These are phyloP conservation scores for Eucalyptus marginata DNA, from an alignment of 345 rosid species.

Conservation along the genomic window DNA sequence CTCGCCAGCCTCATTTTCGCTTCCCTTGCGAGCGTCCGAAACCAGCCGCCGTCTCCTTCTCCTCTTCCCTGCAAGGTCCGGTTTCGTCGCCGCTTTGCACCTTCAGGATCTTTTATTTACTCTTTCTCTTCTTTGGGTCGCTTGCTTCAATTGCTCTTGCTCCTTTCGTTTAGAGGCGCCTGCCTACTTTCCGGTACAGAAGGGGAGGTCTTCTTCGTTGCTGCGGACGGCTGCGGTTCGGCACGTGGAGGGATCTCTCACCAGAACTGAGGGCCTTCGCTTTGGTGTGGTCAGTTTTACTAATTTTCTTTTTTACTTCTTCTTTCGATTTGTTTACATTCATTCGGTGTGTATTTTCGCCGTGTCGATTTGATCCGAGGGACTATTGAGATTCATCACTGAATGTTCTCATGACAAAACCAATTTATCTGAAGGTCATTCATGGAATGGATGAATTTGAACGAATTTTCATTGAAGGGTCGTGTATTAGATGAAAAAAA, in stretches of 20 bases:
- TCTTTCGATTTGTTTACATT: neutral
- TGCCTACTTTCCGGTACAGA: slow-evolving; percentile 4
- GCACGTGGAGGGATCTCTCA: slow-evolving; percentile 60
- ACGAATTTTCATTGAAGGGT: neutral
- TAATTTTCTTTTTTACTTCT: too few relatives aligned
- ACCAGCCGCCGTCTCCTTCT: slow-evolving; percentile 17
- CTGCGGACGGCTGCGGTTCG: slow-evolving; percentile 40
- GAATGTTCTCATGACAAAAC: neutral
- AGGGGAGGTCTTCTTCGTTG: slow-evolving; percentile 18
- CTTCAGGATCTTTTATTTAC: neutral
- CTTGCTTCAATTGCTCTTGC: neutral
- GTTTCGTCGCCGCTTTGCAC: neutral
- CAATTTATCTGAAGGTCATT: neutral
- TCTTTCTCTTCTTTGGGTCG: neutral
- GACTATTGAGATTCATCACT: neutral
- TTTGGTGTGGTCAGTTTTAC: slow-evolving; percentile 62
- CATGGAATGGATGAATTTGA: neutral
- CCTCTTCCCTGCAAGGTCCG: slow-evolving; percentile 22
- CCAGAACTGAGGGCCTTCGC: slow-evolving; percentile 60
- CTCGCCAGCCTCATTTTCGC: neutral
- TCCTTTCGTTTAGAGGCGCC: slow-evolving; percentile 9
- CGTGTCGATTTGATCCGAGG: neutral
- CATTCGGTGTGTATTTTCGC: neutral
- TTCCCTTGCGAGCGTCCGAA: neutral
- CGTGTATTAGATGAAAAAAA: neutral